Evolutionary conservation across 1,284 basidiomycete species (phyloP).

Genomic region (Ceratobasidium sp.): DNA sequence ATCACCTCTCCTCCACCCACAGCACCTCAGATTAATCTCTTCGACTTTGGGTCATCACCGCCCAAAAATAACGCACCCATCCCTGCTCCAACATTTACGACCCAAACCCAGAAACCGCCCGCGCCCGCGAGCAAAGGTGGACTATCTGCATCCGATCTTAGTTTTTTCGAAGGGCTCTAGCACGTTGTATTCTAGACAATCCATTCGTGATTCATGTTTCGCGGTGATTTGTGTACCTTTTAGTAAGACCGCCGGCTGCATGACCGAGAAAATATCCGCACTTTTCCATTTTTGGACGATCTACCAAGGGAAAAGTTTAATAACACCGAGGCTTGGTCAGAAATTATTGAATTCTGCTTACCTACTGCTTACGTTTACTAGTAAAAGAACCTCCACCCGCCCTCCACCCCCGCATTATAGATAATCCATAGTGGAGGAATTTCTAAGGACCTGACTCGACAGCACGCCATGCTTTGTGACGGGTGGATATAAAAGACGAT

Average conservation of each 20-base stretch:
- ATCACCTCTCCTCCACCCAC: neutral
- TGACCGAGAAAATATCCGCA: neutral
- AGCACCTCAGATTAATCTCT: constrained; percentile 16
- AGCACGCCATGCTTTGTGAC: neutral
- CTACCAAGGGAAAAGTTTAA: neutral
- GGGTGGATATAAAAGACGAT: neutral
- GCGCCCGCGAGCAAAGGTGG: neutral
- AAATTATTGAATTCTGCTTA: neutral
- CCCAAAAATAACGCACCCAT: constrained; percentile 4
- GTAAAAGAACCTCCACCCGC: constrained; percentile 8
- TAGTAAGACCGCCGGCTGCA: neutral
- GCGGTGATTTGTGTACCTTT: neutral
- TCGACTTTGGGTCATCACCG: constrained; percentile 32
- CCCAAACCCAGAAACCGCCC: neutral
- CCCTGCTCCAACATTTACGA: constrained; percentile 4
- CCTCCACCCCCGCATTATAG: neutral
- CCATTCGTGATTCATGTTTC: constrained; percentile 1
- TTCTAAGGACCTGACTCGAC: neutral
- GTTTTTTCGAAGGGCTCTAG: constrained; percentile 33
- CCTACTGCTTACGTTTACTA: neutral
- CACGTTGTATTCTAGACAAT: constrained; percentile 26
- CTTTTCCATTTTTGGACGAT: neutral
- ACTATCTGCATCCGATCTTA: constrained; percentile 32
- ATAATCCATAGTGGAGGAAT: too few species aligned
- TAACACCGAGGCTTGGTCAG: neutral